Evolutionary conservation across 148 eudicot species (phyloP), one percentile per base, ranked within the genome.

Genomic region (Dysphania ambrosioides): DNA sequence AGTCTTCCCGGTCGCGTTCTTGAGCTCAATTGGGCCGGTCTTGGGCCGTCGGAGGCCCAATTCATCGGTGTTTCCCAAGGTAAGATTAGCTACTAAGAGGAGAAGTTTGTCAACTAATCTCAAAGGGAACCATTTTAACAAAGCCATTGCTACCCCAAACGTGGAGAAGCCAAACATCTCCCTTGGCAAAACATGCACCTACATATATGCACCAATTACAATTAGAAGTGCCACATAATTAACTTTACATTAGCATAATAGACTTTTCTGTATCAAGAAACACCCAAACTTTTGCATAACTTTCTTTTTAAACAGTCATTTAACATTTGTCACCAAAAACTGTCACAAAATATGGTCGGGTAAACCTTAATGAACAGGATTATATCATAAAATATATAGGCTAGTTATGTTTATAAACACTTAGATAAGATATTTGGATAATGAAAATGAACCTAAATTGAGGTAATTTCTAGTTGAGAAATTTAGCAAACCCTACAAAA

Each of bases 101-200:
- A 96, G 85, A 44, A 90, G 58, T 64, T 88, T 88, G 84, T 96
- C 99, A 24, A 96, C 97, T 44, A 90, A 65, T 72, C 85, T 85
- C 47, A 96, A 75, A 21, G 99, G 97, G 26, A 96, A 67, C 97
- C 99, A 92, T 83, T 92, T 92, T 19, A 87, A 81, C 44, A 92
- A 87, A 65, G 85, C 69, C 99, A 95, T 86, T 0, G 96, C 94
- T 35, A 95, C 61, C 2, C 92, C 90, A 86, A 90, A 95, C 40
- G 99, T 92, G 47, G 97, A 90, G 60, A 89, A 71, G 4, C 99
- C 97, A 79, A 95, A 85, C 88, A 95, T 87, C 76, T 95, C 97
- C 85, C 99, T 95, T 64, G 97, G 99, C 73, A 95, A 77, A 31
- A 95, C 81, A 83, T 96, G 99, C 55, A 92, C 93, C 98, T 94